phyloP scores from a whole-genome alignment of 768 basidiomycete species.

The Lactifluus volemus region DNA sequence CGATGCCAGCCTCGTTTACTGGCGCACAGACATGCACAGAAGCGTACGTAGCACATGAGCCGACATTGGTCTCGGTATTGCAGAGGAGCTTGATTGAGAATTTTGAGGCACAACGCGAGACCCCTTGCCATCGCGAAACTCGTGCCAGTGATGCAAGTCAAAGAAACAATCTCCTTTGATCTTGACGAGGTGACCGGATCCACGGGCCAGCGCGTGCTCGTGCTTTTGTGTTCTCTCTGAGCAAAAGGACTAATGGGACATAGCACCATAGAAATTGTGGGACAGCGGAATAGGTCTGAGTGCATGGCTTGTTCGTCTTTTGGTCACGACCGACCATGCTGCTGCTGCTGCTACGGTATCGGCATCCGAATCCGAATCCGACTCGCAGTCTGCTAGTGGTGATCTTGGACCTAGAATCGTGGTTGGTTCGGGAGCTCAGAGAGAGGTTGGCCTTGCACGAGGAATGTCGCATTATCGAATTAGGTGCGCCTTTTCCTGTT shows the following conservation, averaged over 20 bases:
- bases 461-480: constrained; percentile 44
- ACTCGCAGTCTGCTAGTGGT: not conserved
- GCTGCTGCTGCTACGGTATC: not conserved
- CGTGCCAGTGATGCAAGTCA: constrained; percentile 35
- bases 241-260: not conserved
- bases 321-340: constrained; percentile 10
- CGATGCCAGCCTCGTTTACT: too few relatives aligned
- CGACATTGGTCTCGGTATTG: too few relatives aligned
- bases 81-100: too few relatives aligned
- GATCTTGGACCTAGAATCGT: not conserved
- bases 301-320: constrained; percentile 55
- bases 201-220: too few relatives aligned
- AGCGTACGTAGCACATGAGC: too few relatives aligned
- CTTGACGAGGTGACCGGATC: constrained; percentile 68
- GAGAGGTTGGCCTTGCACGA: constrained; percentile 34
- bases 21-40: too few relatives aligned
- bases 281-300: constrained; percentile 32
- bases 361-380: too few relatives aligned
- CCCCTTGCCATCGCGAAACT: too few relatives aligned
- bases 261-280: too few relatives aligned
- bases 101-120: too few relatives aligned
- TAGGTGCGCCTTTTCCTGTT: constrained; percentile 40
- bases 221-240: not conserved
- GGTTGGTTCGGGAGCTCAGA: constrained; percentile 23
- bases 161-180: constrained; percentile 84